A percentile compares a stretch with the other conserved stretches of the same genome.
Evolutionary conservation across 768 basidiomycete genomes (phyloP).

Genomic region (Hygrophorus pudorinus): DNA sequence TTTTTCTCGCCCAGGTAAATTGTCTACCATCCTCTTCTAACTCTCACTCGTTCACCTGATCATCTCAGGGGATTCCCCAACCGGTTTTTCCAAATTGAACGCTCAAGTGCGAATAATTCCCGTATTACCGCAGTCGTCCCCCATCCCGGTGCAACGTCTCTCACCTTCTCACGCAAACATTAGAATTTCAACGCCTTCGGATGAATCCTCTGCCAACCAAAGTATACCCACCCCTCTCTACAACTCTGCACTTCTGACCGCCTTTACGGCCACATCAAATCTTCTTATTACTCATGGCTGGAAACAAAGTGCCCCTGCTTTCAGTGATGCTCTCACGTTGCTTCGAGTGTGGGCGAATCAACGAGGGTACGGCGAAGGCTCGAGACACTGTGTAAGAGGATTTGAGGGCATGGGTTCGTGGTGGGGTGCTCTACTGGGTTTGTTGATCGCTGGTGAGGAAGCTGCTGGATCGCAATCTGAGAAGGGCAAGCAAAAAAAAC

Average conservation of each 20-base stretch:
- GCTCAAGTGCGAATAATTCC: slow-evolving; percentile 70
- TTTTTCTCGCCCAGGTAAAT: slow-evolving; percentile 40
- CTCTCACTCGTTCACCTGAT: slow-evolving; percentile 7
- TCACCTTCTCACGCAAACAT: slow-evolving; percentile 68
- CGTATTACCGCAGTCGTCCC: slow-evolving; percentile 44
- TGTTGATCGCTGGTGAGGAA: slow-evolving; percentile 64
- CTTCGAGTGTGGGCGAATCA: slow-evolving; percentile 88
- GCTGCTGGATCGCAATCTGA: slow-evolving; percentile 11
- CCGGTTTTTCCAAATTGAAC: slow-evolving; percentile 59
- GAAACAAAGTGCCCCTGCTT: slow-evolving; percentile 49
- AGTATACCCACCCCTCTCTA: slow-evolving; percentile 62
- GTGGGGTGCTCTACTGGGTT: slow-evolving; percentile 57
- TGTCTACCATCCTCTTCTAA: slow-evolving; percentile 11
- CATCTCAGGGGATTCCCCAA: slow-evolving; percentile 37
- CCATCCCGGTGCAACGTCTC: slow-evolving; percentile 57
- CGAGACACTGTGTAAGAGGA: slow-evolving; percentile 49
- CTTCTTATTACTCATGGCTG: slow-evolving; percentile 45
- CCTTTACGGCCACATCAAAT: slow-evolving; percentile 36
- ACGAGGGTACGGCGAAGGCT: slow-evolving; percentile 62
- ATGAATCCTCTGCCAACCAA: slow-evolving; percentile 10
- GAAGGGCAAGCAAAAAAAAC: slow-evolving; percentile 25
- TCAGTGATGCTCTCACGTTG: slow-evolving; percentile 64
- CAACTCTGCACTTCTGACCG: slow-evolving; percentile 60
- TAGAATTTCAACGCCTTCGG: slow-evolving; percentile 14
- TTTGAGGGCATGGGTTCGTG: slow-evolving; percentile 59